phyloP scores from a whole-genome alignment of 2,329 filamentous ascomycete genomes.

The Colletotrichum tanaceti region DNA sequence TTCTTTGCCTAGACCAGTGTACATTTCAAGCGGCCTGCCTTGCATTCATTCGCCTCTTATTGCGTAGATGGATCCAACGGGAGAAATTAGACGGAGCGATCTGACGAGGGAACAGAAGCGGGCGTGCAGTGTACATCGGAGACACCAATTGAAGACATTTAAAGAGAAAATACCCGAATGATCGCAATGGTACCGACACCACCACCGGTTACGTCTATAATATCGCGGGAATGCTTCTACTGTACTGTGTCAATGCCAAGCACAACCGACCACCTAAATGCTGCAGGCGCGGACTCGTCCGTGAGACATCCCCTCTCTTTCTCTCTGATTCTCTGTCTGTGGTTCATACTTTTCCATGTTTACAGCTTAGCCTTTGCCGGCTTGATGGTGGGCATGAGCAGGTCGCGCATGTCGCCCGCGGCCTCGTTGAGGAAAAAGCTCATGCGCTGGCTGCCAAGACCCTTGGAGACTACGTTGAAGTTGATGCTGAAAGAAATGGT shows the following conservation, averaged over 20 bases:
- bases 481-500: constrained; percentile 73
- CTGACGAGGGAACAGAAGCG: neutral
- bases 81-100: neutral
- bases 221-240: constrained; percentile 28
- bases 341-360: constrained; percentile 28
- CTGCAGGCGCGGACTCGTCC: neutral
- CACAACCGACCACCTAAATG: neutral
- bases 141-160: neutral
- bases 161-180: neutral
- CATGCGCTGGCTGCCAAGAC: constrained; percentile 90
- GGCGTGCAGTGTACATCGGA: neutral
- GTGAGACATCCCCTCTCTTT: neutral
- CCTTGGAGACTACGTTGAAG: constrained; percentile 98
- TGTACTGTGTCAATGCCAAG: constrained; percentile 22
- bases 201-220: constrained; percentile 24
- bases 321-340: neutral
- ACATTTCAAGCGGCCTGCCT: neutral
- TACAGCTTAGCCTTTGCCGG: constrained; percentile 89
- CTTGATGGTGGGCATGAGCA: constrained; percentile 84
- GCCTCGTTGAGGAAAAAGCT: constrained; percentile 96
- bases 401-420: constrained; percentile 86
- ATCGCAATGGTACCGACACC: neutral
- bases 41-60: neutral
- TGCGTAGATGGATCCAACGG: neutral
- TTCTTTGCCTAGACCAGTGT: neutral